Base-by-base conservation (phyloP, 371 early-diverging fungal genomes). In the Fennellomyces sp. region DNA sequence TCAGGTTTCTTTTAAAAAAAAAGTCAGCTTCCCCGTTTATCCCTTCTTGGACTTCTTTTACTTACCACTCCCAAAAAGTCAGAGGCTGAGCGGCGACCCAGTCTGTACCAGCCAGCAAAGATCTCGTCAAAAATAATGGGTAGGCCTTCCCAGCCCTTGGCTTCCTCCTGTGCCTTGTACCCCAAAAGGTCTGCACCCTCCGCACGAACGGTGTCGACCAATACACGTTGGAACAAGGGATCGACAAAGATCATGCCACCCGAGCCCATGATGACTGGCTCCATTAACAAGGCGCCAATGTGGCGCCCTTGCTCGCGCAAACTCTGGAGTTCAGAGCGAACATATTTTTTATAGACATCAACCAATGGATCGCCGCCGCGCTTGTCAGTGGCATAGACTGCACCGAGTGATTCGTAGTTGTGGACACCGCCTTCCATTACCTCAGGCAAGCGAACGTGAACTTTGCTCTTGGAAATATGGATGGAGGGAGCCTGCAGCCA, bases 71-170 rank as follows among this genome's bases (percentile, higher is more conserved):
- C 86, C 17, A 91, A 64, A 65, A 88, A 80, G 56, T 87, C 84
- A 2, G 87, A 74, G 10, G 87, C 92, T 19, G 85, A 73, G 51
- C 75, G 68, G 29, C 78, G 70, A 19, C 93, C 93, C 2, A 91
- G 75, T 41, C 94, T 76, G 72, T 87, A 88, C 80, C 91, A 84
- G 10, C 94, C 94, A 35, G 87, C 82, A 73, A 92, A 92, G 15
- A 93, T 90, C 68, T 94, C 94, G 75, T 94, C 94, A 70, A 88
- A 88, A 29, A 94, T 84, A 5, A 93, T 83, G 33, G 93, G 91
- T 13, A 92, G 45, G 25, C 85, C 82, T 63, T 80, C 67, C 87
- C 86, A 87, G 13, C 66, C 64, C 52, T 21, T 36, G 27, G 38
- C 64, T 57, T 13, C 60, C 35, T 49, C 61, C 30, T 27, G 64